Evolutionary conservation across 169 alveolate genomes (phyloP).

Genomic region (Eimeria maxima): DNA sequence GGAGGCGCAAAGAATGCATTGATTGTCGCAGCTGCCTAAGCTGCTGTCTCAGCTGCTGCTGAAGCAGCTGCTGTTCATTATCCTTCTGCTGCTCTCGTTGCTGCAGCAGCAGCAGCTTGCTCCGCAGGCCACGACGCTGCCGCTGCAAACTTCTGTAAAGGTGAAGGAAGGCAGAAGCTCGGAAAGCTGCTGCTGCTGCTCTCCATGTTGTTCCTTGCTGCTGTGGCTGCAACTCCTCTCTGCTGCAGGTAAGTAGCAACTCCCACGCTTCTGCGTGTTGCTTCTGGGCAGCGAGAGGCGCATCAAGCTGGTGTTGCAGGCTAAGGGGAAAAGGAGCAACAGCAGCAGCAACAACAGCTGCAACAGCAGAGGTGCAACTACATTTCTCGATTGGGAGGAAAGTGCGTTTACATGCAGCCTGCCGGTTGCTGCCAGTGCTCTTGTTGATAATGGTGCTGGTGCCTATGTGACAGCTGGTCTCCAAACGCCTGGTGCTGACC

Average conservation of each 20-base stretch:
- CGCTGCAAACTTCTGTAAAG: slow-evolving; percentile 16
- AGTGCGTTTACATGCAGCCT: background rate
- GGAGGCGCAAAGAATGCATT: background rate
- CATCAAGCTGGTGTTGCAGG: background rate
- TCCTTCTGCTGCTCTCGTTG: background rate
- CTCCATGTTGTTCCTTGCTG: background rate
- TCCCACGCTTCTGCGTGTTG: slow-evolving; percentile 35
- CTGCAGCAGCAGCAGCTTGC: background rate
- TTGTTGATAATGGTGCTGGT: too few relatives aligned
- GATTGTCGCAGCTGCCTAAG: slow-evolving; percentile 2
- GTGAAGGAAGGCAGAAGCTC: slow-evolving; percentile 17
- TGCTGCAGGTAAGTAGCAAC: slow-evolving; percentile 24
- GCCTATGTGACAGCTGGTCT: too few relatives aligned
- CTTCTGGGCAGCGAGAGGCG: background rate
- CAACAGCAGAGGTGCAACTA: background rate
- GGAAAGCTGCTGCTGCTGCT: background rate
- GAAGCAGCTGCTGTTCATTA: background rate
- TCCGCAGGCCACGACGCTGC: background rate
- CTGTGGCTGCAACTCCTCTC: background rate
- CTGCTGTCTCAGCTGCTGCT: background rate
- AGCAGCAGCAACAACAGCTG: background rate
- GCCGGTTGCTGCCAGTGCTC: too few relatives aligned
- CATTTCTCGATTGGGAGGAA: background rate
- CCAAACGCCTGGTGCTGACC: background rate
- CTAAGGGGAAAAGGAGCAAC: background rate